phyloP scores from a whole-genome alignment of 371 early-diverging fungal species.

The Actinomortierella ambigua region DNA sequence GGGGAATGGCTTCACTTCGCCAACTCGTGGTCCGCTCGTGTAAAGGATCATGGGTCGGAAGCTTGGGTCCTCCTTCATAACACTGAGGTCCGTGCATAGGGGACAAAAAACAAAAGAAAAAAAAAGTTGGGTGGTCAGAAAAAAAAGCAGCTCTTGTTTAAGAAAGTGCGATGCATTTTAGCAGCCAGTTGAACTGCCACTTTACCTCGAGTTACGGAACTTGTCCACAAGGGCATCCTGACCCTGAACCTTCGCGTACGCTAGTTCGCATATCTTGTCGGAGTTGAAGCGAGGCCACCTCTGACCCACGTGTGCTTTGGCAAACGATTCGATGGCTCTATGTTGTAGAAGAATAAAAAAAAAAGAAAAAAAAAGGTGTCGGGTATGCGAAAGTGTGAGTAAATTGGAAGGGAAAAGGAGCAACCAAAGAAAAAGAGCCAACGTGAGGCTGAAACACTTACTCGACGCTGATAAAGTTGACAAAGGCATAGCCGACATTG shows the following conservation, averaged over 20 bases:
- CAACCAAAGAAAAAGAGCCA: neutral
- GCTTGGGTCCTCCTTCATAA: conserved; percentile 75
- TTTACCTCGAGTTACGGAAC: conserved; percentile 80
- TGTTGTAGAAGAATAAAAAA: neutral
- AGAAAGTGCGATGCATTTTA: neutral
- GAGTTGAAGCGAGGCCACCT: conserved; percentile 86
- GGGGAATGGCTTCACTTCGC: conserved; percentile 71
- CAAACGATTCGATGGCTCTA: conserved; percentile 73
- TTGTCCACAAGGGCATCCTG: conserved; percentile 78
- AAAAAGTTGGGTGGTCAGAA: neutral
- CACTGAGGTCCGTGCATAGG: conserved; percentile 37
- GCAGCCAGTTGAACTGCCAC: neutral
- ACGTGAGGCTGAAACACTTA: conserved; percentile 21
- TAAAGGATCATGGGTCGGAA: conserved; percentile 82
- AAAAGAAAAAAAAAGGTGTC: neutral
- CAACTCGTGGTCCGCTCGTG: conserved; percentile 60
- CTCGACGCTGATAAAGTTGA: conserved; percentile 77
- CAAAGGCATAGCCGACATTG: conserved; percentile 90
- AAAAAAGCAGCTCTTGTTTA: neutral
- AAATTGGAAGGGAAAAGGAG: neutral
- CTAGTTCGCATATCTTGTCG: conserved; percentile 83
- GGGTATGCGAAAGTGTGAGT: neutral
- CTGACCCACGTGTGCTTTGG: conserved; percentile 78
- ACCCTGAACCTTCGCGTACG: conserved; percentile 93
- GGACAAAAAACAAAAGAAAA: neutral